Percentiles rank a stretch among this genome's conserved stretches.
These are phyloP conservation scores for Albophoma yamanashiensis DNA, from an alignment of 2,329 filamentous ascomycete genomes.

Conservation along the genomic window DNA sequence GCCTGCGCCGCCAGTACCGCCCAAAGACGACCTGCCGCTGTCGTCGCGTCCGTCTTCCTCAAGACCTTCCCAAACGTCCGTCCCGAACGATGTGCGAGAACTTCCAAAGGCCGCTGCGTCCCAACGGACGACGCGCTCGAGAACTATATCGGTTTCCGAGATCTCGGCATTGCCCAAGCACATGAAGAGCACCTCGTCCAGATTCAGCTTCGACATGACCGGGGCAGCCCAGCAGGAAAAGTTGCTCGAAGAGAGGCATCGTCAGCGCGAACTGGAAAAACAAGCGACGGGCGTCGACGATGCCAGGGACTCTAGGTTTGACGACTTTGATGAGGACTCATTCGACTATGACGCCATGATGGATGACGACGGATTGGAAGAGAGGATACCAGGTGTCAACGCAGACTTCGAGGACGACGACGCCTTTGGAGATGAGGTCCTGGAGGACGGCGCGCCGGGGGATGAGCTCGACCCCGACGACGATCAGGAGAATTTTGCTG, in stretches of 20 bases:
- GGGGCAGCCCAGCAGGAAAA: slow-evolving; percentile 58
- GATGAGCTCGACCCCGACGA: slow-evolving; percentile 35
- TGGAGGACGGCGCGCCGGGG: slow-evolving; percentile 12
- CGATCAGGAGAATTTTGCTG: slow-evolving; percentile 50
- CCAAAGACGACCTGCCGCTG: slow-evolving; percentile 21
- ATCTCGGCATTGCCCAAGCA: slow-evolving; percentile 45
- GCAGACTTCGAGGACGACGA: slow-evolving; percentile 9
- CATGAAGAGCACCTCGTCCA: slow-evolving; percentile 67
- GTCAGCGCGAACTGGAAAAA: slow-evolving; percentile 54
- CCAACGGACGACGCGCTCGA: slow-evolving; percentile 29
- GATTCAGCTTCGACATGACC: slow-evolving; percentile 75
- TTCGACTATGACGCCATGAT: slow-evolving; percentile 55
- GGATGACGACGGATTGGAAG: slow-evolving; percentile 55
- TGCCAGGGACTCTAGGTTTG: slow-evolving; percentile 41
- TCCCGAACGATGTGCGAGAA: slow-evolving; percentile 9
- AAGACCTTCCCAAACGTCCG: slow-evolving; percentile 10
- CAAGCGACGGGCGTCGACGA: slow-evolving; percentile 28
- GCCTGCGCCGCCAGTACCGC: slow-evolving; percentile 25
- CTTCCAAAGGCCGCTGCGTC: slow-evolving; percentile 13
- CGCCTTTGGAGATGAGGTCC: not conserved
- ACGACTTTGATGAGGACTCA: slow-evolving; percentile 51
- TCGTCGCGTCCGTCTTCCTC: slow-evolving; percentile 8
- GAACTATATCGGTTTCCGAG: slow-evolving; percentile 41
- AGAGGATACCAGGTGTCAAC: slow-evolving; percentile 52
- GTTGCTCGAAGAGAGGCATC: slow-evolving; percentile 61